phyloP scores from a whole-genome alignment of 495 filamentous ascomycete genomes.

The Hypoxylon fuscum region DNA sequence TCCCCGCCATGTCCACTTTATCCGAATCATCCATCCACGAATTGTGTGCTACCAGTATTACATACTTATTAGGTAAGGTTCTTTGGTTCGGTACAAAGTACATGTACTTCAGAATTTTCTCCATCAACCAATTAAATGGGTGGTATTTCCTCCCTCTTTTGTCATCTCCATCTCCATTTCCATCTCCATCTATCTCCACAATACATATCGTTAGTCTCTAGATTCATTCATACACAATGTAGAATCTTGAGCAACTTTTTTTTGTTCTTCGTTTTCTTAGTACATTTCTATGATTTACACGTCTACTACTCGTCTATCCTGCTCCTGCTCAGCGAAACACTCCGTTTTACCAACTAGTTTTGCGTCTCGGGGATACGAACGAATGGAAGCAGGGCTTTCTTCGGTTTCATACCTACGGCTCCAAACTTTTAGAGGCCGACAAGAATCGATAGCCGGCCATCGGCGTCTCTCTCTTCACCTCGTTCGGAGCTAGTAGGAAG shows the following conservation, averaged over 20 bases:
- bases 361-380: conserved; percentile 1
- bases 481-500: background rate
- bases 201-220: conserved; percentile 10
- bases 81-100: background rate
- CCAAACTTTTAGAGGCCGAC: background rate
- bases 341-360: background rate
- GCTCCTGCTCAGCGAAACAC: background rate
- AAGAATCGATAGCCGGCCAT: background rate
- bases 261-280: too few relatives aligned
- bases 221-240: conserved; percentile 19
- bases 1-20: too few relatives aligned
- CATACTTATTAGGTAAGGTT: too few relatives aligned
- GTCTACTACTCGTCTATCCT: too few relatives aligned
- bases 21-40: too few relatives aligned
- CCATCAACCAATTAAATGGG: conserved; percentile 22
- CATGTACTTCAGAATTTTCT: background rate
- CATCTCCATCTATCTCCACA: too few relatives aligned
- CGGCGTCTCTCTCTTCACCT: conserved; percentile 1
- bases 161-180: conserved; percentile 12
- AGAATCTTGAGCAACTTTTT: conserved; percentile 10
- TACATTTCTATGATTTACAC: too few relatives aligned
- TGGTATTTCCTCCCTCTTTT: conserved; percentile 14
- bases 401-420: background rate
- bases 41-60: too few relatives aligned
- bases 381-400: conserved; percentile 14